Conservation (phyloP, 108 stramenopile species). For the Pseudonitzschia pungens region DNA sequence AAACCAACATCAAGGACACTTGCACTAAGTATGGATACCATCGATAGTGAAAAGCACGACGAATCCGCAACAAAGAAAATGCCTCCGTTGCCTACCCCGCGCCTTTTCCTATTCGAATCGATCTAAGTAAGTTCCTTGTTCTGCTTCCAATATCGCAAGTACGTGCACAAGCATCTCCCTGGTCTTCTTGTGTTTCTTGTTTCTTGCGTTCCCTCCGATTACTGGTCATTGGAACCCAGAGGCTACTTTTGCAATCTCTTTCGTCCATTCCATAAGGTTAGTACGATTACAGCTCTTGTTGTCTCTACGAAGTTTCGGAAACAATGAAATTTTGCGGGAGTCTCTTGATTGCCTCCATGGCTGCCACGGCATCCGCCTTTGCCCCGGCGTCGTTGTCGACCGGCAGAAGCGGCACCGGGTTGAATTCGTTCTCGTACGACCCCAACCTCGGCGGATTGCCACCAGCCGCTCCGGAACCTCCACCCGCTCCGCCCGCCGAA, state of each 20-base stretch:
- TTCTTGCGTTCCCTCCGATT: not conserved
- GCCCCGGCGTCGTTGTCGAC: not conserved
- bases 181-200: not conserved
- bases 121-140: not conserved
- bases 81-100: not conserved
- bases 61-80: not conserved
- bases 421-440: conserved; percentile 1
- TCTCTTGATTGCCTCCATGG: conserved; percentile 5
- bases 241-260: not conserved
- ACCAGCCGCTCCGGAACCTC: not conserved
- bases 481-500: not conserved
- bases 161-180: not conserved
- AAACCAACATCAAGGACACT: not conserved
- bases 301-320: not conserved
- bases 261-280: not conserved
- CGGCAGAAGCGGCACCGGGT: not conserved
- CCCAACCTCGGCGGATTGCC: not conserved
- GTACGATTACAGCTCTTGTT: not conserved
- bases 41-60: not conserved
- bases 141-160: not conserved
- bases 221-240: not conserved
- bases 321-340: conserved; percentile 4
- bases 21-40: not conserved
- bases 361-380: conserved; percentile 15
- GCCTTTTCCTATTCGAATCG: not conserved